Conservation (phyloP, 768 basidiomycete species). For the Psilocybe sp. region DNA sequence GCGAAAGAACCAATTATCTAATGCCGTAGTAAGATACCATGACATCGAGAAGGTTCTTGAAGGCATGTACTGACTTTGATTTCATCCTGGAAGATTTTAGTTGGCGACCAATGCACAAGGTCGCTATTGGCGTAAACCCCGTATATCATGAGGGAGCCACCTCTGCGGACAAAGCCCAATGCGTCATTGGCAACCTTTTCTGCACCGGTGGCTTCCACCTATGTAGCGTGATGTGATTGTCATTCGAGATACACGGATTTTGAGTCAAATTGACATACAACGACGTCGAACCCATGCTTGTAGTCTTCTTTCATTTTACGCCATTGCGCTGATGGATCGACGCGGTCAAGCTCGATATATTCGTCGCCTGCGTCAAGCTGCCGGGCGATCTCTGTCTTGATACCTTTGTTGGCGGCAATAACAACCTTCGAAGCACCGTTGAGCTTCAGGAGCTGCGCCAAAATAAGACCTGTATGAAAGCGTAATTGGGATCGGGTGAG, state of each 20-base stretch:
- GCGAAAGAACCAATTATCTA: slow-evolving; percentile 91
- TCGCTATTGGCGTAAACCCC: slow-evolving; percentile 89
- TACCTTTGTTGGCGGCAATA: slow-evolving; percentile 85
- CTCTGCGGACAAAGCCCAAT: slow-evolving; percentile 87
- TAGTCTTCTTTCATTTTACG: slow-evolving; percentile 71
- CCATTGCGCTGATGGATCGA: slow-evolving; percentile 76
- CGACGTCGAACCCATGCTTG: slow-evolving; percentile 85
- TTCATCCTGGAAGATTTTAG: slow-evolving; percentile 76
- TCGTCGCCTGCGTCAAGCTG: slow-evolving; percentile 77
- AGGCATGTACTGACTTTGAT: slow-evolving; percentile 31
- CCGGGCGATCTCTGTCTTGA: slow-evolving; percentile 85
- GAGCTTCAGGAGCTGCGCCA: slow-evolving; percentile 82
- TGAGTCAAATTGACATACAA: slow-evolving; percentile 31
- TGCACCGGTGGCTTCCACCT: slow-evolving; percentile 59
- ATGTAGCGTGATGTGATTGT: neutral
- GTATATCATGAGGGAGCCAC: slow-evolving; percentile 84
- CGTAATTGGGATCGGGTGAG: neutral
- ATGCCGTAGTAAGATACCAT: slow-evolving; percentile 4
- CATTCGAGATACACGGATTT: slow-evolving; percentile 1
- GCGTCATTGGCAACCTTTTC: slow-evolving; percentile 82
- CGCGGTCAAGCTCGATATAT: slow-evolving; percentile 79
- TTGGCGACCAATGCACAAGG: slow-evolving; percentile 80
- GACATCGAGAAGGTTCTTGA: neutral
- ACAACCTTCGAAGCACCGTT: slow-evolving; percentile 82
- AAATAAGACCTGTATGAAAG: slow-evolving; percentile 51